phyloP scores from a whole-genome alignment of 1,284 basidiomycete species.

The Moesziomyces globuligerus region DNA sequence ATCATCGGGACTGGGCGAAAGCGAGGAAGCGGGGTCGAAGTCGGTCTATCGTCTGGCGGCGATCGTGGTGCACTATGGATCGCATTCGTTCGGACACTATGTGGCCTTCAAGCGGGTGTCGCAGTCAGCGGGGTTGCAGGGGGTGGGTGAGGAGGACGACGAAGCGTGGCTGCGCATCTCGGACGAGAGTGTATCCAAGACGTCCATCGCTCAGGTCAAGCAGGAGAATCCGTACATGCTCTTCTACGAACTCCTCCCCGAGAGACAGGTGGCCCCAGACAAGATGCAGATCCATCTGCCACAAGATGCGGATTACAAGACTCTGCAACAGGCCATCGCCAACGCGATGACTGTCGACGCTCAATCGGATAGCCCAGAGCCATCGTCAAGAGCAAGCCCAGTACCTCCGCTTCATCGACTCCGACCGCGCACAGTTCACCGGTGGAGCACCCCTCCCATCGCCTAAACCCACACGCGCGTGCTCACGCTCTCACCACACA shows the following conservation, averaged over 20 bases:
- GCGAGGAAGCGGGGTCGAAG: conserved; percentile 1
- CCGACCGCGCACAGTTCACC: conserved; percentile 32
- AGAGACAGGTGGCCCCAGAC: not conserved
- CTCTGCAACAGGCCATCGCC: conserved; percentile 30
- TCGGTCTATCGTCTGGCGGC: conserved; percentile 49
- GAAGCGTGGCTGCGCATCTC: conserved; percentile 59
- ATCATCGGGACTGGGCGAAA: too few species aligned
- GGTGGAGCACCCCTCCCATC: conserved; percentile 35
- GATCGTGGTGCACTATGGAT: conserved; percentile 64
- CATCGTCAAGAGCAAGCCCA: conserved; percentile 7
- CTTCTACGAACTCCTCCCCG: conserved; percentile 56
- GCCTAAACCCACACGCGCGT: not conserved
- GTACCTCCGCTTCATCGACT: conserved; percentile 14
- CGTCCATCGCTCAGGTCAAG: conserved; percentile 52
- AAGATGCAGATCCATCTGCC: too few species aligned
- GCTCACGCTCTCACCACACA: not conserved
- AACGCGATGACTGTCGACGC: conserved; percentile 12
- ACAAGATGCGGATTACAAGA: conserved; percentile 26
- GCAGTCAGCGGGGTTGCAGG: not conserved
- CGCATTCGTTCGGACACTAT: conserved; percentile 64
- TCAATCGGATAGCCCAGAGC: not conserved
- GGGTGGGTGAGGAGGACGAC: conserved; percentile 3
- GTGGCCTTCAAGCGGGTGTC: conserved; percentile 56
- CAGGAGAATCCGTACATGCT: conserved; percentile 64
- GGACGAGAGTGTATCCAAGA: conserved; percentile 55